Evolutionary conservation across 257 asterid species (phyloP).

Genomic region (Capsicum chinense): DNA sequence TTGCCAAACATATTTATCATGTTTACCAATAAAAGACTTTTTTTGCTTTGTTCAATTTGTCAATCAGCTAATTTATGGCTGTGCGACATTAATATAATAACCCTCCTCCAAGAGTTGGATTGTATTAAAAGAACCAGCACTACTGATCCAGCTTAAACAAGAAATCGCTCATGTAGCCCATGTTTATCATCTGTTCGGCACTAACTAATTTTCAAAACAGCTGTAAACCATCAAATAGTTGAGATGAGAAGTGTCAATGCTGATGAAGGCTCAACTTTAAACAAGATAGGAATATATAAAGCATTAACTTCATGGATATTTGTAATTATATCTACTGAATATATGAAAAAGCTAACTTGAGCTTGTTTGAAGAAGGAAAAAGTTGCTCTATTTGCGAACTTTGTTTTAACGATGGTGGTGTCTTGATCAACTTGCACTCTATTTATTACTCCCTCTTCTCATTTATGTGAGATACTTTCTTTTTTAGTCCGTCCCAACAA

Average conservation of each 20-base stretch:
- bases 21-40: background rate
- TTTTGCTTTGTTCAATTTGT: background rate
- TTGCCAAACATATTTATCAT: background rate
- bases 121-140: background rate
- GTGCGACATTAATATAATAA: background rate
- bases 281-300: background rate
- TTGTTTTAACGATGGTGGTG: background rate
- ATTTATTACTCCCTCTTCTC: background rate
- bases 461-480: no score
- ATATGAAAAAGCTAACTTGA: background rate
- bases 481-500: no score
- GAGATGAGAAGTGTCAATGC: background rate
- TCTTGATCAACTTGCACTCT: background rate
- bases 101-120: slow-evolving; percentile 4
- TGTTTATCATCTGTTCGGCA: slow-evolving; percentile 15
- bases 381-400: background rate
- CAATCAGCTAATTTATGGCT: background rate
- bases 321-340: background rate
- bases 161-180: background rate
- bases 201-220: background rate
- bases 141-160: background rate
- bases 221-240: background rate
- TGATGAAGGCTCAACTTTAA: background rate
- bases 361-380: background rate
- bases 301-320: background rate